Evolutionary conservation across 768 basidiomycete genomes (phyloP).

Genomic region (Mrakia frigida): DNA sequence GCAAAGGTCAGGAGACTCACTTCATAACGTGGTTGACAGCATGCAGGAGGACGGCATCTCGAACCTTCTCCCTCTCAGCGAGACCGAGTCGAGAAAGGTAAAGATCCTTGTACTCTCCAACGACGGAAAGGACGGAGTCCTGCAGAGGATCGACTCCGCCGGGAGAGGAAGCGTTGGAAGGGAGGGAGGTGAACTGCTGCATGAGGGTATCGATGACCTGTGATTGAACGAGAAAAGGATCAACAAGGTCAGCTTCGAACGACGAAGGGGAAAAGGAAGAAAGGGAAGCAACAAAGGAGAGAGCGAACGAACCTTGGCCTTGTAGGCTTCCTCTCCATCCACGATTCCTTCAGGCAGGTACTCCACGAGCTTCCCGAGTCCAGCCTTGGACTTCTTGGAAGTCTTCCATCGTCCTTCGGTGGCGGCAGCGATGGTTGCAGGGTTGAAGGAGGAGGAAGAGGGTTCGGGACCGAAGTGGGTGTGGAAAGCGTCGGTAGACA

Average conservation of each 20-base stretch:
- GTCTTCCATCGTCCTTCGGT: conserved; percentile 59
- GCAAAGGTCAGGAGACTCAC: conserved; percentile 48
- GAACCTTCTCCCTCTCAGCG: conserved; percentile 58
- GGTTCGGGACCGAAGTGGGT: conserved; percentile 63
- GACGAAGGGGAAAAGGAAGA: not conserved
- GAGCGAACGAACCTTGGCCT: conserved; percentile 36
- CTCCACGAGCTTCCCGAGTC: conserved; percentile 56
- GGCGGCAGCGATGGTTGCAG: conserved; percentile 50
- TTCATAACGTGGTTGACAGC: conserved; percentile 82
- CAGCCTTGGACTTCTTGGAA: conserved; percentile 52
- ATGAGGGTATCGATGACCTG: conserved; percentile 48
- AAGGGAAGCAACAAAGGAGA: not conserved
- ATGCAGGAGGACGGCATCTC: conserved; percentile 72
- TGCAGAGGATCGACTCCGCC: conserved; percentile 17
- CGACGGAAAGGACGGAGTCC: conserved; percentile 49
- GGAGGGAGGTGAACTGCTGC: conserved; percentile 49
- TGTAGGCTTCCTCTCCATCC: conserved; percentile 38
- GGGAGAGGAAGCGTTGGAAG: conserved; percentile 16
- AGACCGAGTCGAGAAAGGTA: conserved; percentile 64
- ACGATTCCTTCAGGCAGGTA: conserved; percentile 49
- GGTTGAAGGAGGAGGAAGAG: conserved; percentile 45
- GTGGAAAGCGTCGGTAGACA: conserved; percentile 56
- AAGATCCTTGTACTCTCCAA: conserved; percentile 66
- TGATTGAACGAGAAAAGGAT: not conserved
- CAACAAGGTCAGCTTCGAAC: not conserved